Base-by-base conservation (phyloP, 352 stramenopile species). In the Blastocystis sp. region DNA sequence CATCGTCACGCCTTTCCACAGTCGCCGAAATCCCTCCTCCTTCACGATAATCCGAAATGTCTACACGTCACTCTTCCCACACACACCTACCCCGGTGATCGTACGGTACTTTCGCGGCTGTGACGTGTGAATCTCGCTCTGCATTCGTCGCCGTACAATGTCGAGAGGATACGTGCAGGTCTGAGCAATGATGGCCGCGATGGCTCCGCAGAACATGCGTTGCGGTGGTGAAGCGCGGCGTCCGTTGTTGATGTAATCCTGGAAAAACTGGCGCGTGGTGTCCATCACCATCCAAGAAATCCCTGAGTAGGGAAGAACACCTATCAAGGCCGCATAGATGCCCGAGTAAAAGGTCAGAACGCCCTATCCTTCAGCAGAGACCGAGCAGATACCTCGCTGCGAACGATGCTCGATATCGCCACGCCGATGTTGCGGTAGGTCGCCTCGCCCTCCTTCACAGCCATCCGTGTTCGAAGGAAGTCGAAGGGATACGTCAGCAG, bases 1-100 rank as follows among this genome's bases (percentile, higher is more conserved):
- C 92, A 97, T 93, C 43, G 79, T 93, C 7, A 97, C 91, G 59
- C 94, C 94, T 90, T 97, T 97, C 88, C 94, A 97, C 62, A 97
- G 93, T 9, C 93, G 93, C 45, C 93, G 70, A 0, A 95, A 68
- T 18, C 94, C 94, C 88, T 96, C 93, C 82, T 95, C 93, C 45
- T 78, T 39, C 45, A 41, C 39, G 5, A 68, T 69, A 45, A 90
- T 34, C 20, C 50, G 45, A 7, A 81, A 39, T 41, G 79, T 92
- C 90, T 81, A 90, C 63, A 50, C 73, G 30, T 78, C 70, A 92
- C 66, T 90, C 89, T 54, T 90, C 92, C 81, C 6, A 92, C 79
- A 45, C 91, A 91, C 37, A 91, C 91, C 76, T 92, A 91, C 75
- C 91, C 90, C 50, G 91, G 90, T 39, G 78, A 90, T 73, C 87